phyloP scores from a whole-genome alignment of 2,329 filamentous ascomycete genomes.

The Penicillium sp. region DNA sequence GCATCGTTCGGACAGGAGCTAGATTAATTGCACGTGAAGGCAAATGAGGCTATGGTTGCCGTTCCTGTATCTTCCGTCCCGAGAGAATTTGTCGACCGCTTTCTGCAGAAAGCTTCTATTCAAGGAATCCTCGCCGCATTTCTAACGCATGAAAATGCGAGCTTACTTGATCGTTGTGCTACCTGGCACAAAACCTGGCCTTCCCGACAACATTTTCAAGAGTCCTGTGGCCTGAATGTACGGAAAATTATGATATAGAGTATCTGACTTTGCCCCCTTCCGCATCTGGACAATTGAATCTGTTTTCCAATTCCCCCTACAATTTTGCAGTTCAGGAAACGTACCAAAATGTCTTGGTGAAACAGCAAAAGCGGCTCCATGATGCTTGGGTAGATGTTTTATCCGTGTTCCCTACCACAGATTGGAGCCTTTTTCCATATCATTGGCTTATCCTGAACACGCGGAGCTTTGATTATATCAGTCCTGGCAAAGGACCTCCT shows the following conservation, averaged over 20 bases:
- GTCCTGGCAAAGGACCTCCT: constrained; percentile 26
- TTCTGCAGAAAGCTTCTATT: neutral
- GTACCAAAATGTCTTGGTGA: neutral
- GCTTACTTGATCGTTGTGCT: neutral
- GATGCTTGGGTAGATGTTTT: neutral
- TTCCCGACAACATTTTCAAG: neutral
- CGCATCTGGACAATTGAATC: neutral
- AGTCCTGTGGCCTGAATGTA: neutral
- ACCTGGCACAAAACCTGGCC: neutral
- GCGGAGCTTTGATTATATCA: constrained; percentile 51
- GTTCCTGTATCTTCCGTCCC: constrained; percentile 62
- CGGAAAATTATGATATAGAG: too few species aligned
- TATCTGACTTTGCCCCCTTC: neutral
- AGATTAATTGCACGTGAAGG: constrained; percentile 25
- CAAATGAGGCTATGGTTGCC: constrained; percentile 59
- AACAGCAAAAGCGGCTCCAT: neutral
- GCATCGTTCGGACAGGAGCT: too few species aligned
- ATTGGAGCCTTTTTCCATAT: constrained; percentile 48
- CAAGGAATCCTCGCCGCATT: neutral
- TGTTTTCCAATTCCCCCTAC: too few species aligned
- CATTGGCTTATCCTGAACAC: constrained; percentile 59
- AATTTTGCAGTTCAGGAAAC: neutral
- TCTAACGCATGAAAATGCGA: neutral
- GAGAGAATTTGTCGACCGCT: constrained; percentile 49
- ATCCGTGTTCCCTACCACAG: constrained; percentile 17